Percentiles rank a stretch among this genome's conserved stretches.
These are phyloP conservation scores for Wickerhamiella musiphila DNA, from an alignment of 805 yeast genomes.

Conservation along the genomic window DNA sequence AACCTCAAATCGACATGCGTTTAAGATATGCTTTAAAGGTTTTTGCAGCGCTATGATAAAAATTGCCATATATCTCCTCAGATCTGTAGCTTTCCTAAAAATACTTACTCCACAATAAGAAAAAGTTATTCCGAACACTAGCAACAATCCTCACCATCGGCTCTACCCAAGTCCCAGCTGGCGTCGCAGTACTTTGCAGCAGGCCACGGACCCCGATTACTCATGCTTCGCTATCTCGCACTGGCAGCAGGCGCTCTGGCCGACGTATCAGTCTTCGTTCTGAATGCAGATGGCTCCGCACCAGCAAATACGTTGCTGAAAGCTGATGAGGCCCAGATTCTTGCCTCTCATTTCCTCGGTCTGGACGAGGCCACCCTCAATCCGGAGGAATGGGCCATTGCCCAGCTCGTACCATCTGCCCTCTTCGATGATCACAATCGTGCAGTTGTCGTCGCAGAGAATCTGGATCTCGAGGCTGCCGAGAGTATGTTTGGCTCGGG, in stretches of 20 bases:
- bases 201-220: slow-evolving; percentile 1
- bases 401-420: slow-evolving; percentile 10
- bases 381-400: slow-evolving; percentile 4
- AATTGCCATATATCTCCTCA: no score
- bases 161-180: no score
- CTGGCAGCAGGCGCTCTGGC: slow-evolving; percentile 5
- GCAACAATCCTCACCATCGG: no score
- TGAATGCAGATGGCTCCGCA: slow-evolving; percentile 7
- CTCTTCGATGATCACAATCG: slow-evolving; percentile 8
- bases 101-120: no score
- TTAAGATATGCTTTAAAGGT: no score
- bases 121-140: no score
- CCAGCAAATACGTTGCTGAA: slow-evolving; percentile 6
- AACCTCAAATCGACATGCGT: no score
- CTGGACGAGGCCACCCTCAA: slow-evolving; percentile 4
- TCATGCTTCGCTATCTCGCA: slow-evolving; percentile 3
- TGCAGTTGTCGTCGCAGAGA: slow-evolving; percentile 11
- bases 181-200: no score
- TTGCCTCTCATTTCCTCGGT: slow-evolving; percentile 13
- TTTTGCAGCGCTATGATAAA: no score
- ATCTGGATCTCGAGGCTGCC: slow-evolving; percentile 6
- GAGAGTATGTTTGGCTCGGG: slow-evolving; percentile 12
- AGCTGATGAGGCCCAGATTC: slow-evolving; percentile 4
- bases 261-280: slow-evolving; percentile 11
- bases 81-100: no score